Percentiles rank a stretch among this genome's conserved stretches.
Evolutionary conservation across 2,329 filamentous ascomycete genomes (phyloP).

Genomic region (Fusarium phyllophilum): DNA sequence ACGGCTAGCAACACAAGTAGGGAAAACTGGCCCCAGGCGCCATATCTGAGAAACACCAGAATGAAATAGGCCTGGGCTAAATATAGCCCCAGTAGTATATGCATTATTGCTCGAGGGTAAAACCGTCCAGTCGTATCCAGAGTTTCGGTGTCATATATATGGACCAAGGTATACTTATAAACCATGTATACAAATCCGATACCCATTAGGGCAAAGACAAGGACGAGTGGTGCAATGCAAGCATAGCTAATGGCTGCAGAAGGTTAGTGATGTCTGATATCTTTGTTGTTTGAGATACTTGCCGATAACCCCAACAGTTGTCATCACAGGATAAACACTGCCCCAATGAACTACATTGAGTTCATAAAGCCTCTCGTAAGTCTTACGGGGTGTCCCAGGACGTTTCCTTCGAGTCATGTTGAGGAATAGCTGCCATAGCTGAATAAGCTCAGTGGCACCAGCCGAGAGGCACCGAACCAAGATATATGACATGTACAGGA

Average conservation of each 20-base stretch:
- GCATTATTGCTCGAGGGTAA: not conserved
- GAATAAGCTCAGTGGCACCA: not conserved
- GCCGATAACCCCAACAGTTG: not conserved
- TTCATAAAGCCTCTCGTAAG: fast-evolving
- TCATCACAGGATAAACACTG: not conserved
- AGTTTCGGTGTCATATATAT: not conserved
- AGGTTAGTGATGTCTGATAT: not conserved
- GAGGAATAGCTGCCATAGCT: not conserved
- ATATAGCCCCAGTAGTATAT: not conserved
- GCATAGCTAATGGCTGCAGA: not conserved
- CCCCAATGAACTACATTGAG: not conserved
- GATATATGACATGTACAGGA: not conserved
- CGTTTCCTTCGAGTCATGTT: fast-evolving
- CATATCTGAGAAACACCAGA: fast-evolving
- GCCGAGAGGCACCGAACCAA: not conserved
- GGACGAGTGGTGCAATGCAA: not conserved
- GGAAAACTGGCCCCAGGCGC: not conserved
- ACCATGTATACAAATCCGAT: fast-evolving
- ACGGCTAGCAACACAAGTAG: fast-evolving
- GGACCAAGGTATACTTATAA: not conserved
- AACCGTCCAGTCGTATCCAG: not conserved
- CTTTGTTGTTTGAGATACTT: not conserved
- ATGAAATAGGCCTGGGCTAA: not conserved
- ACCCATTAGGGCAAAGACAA: not conserved
- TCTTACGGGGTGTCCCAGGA: not conserved